phyloP scores from a whole-genome alignment of 805 yeast species.

The Hanseniaspora lindneri region DNA sequence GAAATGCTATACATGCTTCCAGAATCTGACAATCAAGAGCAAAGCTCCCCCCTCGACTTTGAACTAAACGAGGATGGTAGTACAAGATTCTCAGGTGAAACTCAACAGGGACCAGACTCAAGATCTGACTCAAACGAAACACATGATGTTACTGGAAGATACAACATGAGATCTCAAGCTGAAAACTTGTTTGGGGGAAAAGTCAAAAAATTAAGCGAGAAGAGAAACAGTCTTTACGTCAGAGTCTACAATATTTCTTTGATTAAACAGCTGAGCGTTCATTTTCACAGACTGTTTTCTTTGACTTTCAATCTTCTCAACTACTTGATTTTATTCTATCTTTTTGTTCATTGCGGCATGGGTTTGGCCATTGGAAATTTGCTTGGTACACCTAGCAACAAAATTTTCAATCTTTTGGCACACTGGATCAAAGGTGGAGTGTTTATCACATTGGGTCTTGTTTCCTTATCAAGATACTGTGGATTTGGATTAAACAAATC shows the following conservation, averaged over 20 bases:
- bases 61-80: background rate
- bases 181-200: background rate
- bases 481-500: slow-evolving; percentile 70
- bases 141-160: slow-evolving; percentile 18
- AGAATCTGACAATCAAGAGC: background rate
- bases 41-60: background rate
- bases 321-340: slow-evolving; percentile 52
- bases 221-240: slow-evolving; percentile 29
- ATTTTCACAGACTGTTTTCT: slow-evolving; percentile 23
- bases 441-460: slow-evolving; percentile 60
- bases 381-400: slow-evolving; percentile 48
- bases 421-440: slow-evolving; percentile 96
- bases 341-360: slow-evolving; percentile 42
- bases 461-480: slow-evolving; percentile 75
- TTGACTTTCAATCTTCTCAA: slow-evolving; percentile 42
- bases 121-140: slow-evolving; percentile 22
- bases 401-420: slow-evolving; percentile 73
- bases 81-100: slow-evolving; percentile 19
- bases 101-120: slow-evolving; percentile 22
- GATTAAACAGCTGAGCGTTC: slow-evolving; percentile 21
- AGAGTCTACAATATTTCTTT: slow-evolving; percentile 29
- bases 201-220: background rate
- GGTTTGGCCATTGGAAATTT: slow-evolving; percentile 53
- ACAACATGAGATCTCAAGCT: slow-evolving; percentile 4
- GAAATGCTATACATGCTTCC: slow-evolving; percentile 12